Evolutionary conservation across 345 rosid genomes (phyloP).

Genomic region (Corymbia maculata): DNA sequence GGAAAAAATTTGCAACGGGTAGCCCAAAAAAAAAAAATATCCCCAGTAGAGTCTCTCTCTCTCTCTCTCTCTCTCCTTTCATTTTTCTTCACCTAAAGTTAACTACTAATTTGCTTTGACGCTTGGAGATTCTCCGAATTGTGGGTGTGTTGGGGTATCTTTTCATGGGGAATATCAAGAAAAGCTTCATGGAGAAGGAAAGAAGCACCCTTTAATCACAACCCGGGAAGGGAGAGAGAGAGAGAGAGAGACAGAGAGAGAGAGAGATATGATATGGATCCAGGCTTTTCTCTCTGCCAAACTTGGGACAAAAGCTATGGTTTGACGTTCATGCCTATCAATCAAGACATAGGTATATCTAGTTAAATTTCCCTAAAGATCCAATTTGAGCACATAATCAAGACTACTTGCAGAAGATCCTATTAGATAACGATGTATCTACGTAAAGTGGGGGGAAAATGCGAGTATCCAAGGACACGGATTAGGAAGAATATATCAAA

Average conservation of each 20-base stretch:
- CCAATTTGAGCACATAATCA: neutral
- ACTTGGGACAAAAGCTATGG: conserved; percentile 17
- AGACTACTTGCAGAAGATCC: conserved; percentile 2
- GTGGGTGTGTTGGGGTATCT: conserved; percentile 18
- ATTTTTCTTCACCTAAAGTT: conserved; percentile 20
- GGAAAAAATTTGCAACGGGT: neutral
- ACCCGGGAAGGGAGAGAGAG: neutral
- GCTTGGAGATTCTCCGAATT: conserved; percentile 36
- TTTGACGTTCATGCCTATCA: conserved; percentile 25
- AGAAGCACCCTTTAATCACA: neutral
- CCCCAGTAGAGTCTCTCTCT: neutral
- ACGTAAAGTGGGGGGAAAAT: neutral
- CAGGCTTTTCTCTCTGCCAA: conserved; percentile 30
- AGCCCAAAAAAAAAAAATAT: conserved; percentile 18
- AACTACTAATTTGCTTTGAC: conserved; percentile 10
- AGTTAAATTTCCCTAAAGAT: neutral
- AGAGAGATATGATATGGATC: neutral
- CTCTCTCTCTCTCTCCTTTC: neutral
- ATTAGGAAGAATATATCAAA: neutral
- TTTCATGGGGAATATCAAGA: conserved; percentile 6
- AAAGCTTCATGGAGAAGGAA: conserved; percentile 27
- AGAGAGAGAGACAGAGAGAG: neutral
- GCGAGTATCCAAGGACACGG: neutral
- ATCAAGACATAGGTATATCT: neutral
- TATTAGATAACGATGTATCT: neutral